Evolutionary conservation across 495 filamentous ascomycete genomes (phyloP).

Genomic region (Lasiosphaeria ovina): DNA sequence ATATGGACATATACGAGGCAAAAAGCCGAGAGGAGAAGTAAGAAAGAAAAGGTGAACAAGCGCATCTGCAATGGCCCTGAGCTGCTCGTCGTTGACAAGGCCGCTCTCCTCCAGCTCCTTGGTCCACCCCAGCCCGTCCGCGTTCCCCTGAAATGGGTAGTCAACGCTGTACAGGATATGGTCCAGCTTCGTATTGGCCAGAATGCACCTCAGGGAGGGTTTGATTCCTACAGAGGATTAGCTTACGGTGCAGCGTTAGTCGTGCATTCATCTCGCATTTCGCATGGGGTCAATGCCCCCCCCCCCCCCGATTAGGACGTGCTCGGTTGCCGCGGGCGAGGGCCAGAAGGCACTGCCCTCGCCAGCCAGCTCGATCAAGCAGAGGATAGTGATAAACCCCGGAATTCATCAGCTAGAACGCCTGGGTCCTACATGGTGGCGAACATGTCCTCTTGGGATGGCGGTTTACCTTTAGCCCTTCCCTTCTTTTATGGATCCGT

Average conservation of each 20-base stretch:
- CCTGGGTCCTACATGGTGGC: constrained; percentile 10
- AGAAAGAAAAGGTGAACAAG: too few species aligned
- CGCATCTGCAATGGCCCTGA: constrained; percentile 46
- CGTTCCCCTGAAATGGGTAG: constrained; percentile 56
- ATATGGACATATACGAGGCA: too few species aligned
- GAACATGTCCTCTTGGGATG: neutral
- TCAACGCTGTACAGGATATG: constrained; percentile 58
- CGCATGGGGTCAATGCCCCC: too few species aligned
- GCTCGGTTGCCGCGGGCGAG: too few species aligned
- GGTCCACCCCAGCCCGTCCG: constrained; percentile 44
- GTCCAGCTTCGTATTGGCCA: constrained; percentile 50
- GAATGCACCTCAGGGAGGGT: constrained; percentile 50
- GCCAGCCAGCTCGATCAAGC: too few species aligned
- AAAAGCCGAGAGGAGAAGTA: too few species aligned
- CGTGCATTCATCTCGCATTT: too few species aligned
- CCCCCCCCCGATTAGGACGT: too few species aligned
- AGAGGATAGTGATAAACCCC: neutral
- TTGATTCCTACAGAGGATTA: too few species aligned
- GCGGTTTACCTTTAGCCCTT: constrained; percentile 1
- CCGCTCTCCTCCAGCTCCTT: constrained; percentile 51
- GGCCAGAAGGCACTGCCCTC: too few species aligned
- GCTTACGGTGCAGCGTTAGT: too few species aligned
- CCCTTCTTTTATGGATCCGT: neutral
- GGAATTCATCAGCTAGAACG: neutral
- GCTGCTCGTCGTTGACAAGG: constrained; percentile 48